Evolutionary conservation across 352 stramenopile species (phyloP).

Genomic region (Globisporangium canariense): DNA sequence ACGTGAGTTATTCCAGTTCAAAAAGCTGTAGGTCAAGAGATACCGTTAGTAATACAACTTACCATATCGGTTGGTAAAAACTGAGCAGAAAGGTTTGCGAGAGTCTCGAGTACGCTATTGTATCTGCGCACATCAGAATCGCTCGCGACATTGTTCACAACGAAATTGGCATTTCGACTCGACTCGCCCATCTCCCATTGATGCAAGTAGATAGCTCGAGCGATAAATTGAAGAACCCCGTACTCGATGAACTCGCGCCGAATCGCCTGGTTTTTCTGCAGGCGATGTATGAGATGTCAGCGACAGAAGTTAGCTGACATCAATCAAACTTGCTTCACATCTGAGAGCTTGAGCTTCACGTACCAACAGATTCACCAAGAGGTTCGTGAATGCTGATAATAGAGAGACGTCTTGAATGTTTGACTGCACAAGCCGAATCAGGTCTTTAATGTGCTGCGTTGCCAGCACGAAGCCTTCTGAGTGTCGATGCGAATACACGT

Average conservation of each 20-base stretch:
- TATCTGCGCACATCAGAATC: constrained; percentile 26
- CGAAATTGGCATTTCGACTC: constrained; percentile 16
- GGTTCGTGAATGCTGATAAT: constrained; percentile 16
- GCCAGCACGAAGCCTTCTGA: constrained; percentile 11
- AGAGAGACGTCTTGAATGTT: constrained; percentile 21
- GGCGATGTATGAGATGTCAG: neutral
- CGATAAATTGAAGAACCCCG: constrained; percentile 24
- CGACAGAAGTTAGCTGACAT: too few species aligned
- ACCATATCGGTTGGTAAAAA: constrained; percentile 18
- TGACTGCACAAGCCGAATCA: constrained; percentile 24
- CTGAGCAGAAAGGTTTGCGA: constrained; percentile 13
- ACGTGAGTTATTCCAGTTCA: neutral
- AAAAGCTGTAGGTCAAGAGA: neutral
- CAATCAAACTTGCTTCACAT: neutral
- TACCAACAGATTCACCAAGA: constrained; percentile 18
- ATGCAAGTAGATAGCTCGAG: constrained; percentile 20
- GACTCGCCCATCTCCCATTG: constrained; percentile 15
- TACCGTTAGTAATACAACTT: neutral
- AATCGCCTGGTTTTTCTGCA: constrained; percentile 20
- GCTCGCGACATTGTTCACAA: constrained; percentile 23
- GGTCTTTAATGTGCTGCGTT: constrained; percentile 20
- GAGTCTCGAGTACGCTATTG: constrained; percentile 21
- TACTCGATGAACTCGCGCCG: constrained; percentile 22
- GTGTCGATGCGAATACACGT: constrained; percentile 6
- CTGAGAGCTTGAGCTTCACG: neutral